These are phyloP conservation scores for Nothopassalora personata DNA, from an alignment of 2,329 filamentous ascomycete species.

Conservation along the genomic window DNA sequence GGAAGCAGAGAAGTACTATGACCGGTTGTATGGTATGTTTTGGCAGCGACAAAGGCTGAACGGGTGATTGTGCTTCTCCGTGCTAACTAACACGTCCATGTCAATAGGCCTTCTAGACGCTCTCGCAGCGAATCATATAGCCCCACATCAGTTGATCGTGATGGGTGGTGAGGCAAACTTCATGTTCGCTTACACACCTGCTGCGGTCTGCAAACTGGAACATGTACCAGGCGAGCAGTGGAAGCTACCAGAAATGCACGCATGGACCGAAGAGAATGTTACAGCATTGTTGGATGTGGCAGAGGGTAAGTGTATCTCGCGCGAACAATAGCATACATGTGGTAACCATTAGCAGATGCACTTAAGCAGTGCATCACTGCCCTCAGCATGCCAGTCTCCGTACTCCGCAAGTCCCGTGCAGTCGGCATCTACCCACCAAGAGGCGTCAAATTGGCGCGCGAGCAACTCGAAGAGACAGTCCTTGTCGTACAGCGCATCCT, in stretches of 20 bases:
- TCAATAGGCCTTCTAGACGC: conserved; percentile 65
- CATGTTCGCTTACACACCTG: conserved; percentile 71
- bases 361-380: conserved; percentile 74
- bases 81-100: too few species aligned
- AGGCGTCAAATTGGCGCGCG: conserved; percentile 58
- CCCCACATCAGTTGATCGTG: conserved; percentile 75
- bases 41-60: too few species aligned
- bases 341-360: conserved; percentile 44
- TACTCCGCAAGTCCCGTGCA: conserved; percentile 79
- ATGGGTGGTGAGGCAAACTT: conserved; percentile 97
- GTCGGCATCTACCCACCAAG: conserved; percentile 45
- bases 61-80: too few species aligned
- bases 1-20: conserved; percentile 78
- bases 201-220: conserved; percentile 61
- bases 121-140: conserved; percentile 60
- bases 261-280: conserved; percentile 74
- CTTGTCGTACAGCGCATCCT: conserved; percentile 89
- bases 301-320: conserved; percentile 43
- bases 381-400: conserved; percentile 69
- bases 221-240: conserved; percentile 61
- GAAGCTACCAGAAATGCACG: conserved; percentile 71
- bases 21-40: conserved; percentile 60
- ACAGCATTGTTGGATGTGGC: conserved; percentile 78
- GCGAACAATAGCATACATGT: too few species aligned
- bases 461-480: conserved; percentile 89